Percentiles rank a stretch among this genome's conserved stretches.
These are phyloP conservation scores for Leptomonas seymouri DNA, from an alignment of 208 protist species.

Conservation along the genomic window DNA sequence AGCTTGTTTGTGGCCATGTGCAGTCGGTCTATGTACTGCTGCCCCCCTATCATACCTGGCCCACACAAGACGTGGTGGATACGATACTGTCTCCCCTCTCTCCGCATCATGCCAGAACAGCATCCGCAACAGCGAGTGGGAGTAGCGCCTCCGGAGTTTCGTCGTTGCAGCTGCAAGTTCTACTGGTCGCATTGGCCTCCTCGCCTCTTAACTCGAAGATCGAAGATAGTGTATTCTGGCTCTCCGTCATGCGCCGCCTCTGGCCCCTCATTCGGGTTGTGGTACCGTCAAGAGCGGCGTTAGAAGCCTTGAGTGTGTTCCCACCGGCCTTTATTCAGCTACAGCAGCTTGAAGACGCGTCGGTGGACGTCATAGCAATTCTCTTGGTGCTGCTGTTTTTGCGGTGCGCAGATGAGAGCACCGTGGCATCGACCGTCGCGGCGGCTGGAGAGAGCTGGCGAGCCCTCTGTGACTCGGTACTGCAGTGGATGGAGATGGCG, in stretches of 20 bases:
- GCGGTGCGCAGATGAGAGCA: constrained; percentile 16
- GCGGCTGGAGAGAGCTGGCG: constrained; percentile 12
- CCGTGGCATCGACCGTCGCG: constrained; percentile 9
- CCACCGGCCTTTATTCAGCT: background rate
- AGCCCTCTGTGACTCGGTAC: constrained; percentile 5
- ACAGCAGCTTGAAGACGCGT: background rate
- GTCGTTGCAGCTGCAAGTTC: constrained; percentile 41
- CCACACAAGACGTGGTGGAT: constrained; percentile 64
- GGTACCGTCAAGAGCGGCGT: background rate
- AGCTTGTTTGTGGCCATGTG: constrained; percentile 56
- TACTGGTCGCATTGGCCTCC: constrained; percentile 45
- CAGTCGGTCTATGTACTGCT: constrained; percentile 58
- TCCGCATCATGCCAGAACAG: background rate
- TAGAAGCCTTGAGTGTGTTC: background rate
- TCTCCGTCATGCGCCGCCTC: background rate
- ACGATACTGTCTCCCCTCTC: constrained; percentile 36
- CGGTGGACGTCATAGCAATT: constrained; percentile 9
- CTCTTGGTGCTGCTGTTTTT: constrained; percentile 27
- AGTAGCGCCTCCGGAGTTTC: background rate
- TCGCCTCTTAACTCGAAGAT: background rate
- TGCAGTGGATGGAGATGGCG: constrained; percentile 16
- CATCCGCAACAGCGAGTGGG: background rate
- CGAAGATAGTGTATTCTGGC: constrained; percentile 16
- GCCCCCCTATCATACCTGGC: constrained; percentile 75
- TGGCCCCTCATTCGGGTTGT: constrained; percentile 22